Percentiles rank a stretch among this genome's conserved stretches.
Conservation (phyloP, 176 grass and related monocot species). For the Elaeis guineensis region DNA sequence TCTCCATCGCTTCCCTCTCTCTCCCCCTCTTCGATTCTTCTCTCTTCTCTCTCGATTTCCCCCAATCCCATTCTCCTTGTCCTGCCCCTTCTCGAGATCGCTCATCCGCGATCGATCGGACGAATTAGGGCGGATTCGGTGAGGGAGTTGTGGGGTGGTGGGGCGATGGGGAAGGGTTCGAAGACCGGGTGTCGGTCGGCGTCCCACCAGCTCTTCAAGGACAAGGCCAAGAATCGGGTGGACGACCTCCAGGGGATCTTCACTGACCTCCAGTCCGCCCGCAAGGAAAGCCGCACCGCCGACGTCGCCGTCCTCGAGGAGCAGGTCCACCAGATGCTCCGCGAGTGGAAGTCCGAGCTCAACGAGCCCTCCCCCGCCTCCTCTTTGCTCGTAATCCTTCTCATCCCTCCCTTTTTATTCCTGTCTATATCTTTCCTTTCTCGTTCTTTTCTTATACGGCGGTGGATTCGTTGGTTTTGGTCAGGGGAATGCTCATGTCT, state of each 20-base stretch:
- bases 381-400: slow-evolving; percentile 47
- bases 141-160: too few species aligned
- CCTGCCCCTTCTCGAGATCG: too few species aligned
- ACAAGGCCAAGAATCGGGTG: slow-evolving; percentile 74
- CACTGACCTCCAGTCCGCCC: slow-evolving; percentile 70
- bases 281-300: slow-evolving; percentile 73
- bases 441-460: not conserved
- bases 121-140: too few species aligned
- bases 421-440: not conserved
- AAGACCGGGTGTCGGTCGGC: slow-evolving; percentile 25
- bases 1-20: not conserved
- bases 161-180: slow-evolving; percentile 33
- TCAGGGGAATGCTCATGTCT: slow-evolving; percentile 40
- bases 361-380: slow-evolving; percentile 64
- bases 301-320: slow-evolving; percentile 74
- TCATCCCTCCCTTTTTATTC: too few species aligned
- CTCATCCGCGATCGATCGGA: too few species aligned
- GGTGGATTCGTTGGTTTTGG: not conserved
- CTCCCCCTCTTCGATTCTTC: not conserved
- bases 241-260: slow-evolving; percentile 92
- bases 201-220: slow-evolving; percentile 68
- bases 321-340: slow-evolving; percentile 90
- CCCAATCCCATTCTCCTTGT: not conserved
- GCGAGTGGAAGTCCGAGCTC: slow-evolving; percentile 84
- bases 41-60: not conserved